Evolutionary conservation across 2,329 filamentous ascomycete species (phyloP), one percentile per base, ranked within the genome.

Genomic region (Cladosporium colombiae): DNA sequence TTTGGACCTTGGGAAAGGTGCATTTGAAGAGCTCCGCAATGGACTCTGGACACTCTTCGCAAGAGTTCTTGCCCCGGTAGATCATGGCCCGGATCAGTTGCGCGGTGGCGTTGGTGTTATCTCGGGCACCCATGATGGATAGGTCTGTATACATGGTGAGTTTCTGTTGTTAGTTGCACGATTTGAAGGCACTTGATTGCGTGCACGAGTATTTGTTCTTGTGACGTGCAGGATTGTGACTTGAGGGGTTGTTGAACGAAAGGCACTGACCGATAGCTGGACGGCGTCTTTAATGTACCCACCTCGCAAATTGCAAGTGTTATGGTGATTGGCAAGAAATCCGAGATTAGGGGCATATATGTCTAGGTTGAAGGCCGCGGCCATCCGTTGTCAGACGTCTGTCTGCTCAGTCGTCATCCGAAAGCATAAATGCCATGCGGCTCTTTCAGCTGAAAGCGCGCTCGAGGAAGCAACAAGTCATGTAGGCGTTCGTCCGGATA

Each of bases 31-130:
- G 66, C 25, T 66, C 49, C 7, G 59, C 66, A 6, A 70, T 66
- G 21, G 69, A 62, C 62, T 71, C 70, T 23, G 70, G 67, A 37
- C 66, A 67, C 7, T 68, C 65, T 7, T 65, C 57, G 27, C 59
- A 67, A 2, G 69, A 25, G 5, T 67, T 66, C 50, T 67, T 67
- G 35, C 69, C 69, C 7, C 69, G 67, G 29, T 70, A 71, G 21
- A 71, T 68, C 40, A 70, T 50, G 37, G 69, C 69, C 53, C 66
- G 61, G 7, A 65, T 62, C 16, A 29, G 14, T 23, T 50, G 49
- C 18, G 29, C 59, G 7, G 40, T 46, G 40, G n/a, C n/a, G 10
- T 46, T 46, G 40, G 40, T 46, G 40, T 21, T 13, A 5, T 46
- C 40, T 23, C 40, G 40, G 23, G 40, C n/a, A 21, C n/a, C n/a